Evolutionary conservation across 805 yeast species (phyloP), one percentile per base, ranked within the genome.

Genomic region (Saccharomycopsis synnaedendra): DNA sequence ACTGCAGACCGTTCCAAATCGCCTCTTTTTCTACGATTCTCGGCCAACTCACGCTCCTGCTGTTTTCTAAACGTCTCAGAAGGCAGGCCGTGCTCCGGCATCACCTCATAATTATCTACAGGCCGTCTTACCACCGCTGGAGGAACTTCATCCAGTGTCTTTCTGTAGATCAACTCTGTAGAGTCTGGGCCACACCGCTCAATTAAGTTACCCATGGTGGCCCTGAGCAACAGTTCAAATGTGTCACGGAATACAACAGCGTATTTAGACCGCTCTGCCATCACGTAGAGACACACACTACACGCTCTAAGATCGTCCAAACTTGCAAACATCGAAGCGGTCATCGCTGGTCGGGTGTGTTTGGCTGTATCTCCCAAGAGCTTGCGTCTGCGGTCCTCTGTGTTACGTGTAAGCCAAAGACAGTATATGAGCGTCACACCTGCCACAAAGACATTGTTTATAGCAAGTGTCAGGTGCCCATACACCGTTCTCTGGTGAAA

Each of bases 341-440:
- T 73, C 7, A 76, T 76, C 3, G 72, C 62, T 3, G 83, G 82
- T 52, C 80, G 65, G 1, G 82, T 77, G 57, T 77, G 81, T 50
- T 75, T 76, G 8, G 79, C 74, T 41, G 64, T 70, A 56, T 76
- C 82, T 19, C 82, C 82, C 32, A 76, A 56, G 44, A 71, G 64
- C 53, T 66, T 71, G 55, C 82, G 65, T 54, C 76, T 67, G 65
- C 69, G 65, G 57, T 77, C 83, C 57, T 77, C 81, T 52, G 70
- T 66, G 54, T 80, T 80, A 58, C 82, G 71, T 10, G 80, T 75
- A 40, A 80, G 56, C 84, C 85, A 80, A 54, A 80, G 65, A 60
- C 85, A 79, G 55, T 80, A 80, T 5, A 78, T 73, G 35, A 80
- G 63, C 0, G 85, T 80, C 5, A 80, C 78, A 42, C 86, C 86